Evolutionary conservation across 2,329 filamentous ascomycete species (phyloP), one percentile per base, ranked within the genome.

Genomic region (Drechslerella coelobrocha): DNA sequence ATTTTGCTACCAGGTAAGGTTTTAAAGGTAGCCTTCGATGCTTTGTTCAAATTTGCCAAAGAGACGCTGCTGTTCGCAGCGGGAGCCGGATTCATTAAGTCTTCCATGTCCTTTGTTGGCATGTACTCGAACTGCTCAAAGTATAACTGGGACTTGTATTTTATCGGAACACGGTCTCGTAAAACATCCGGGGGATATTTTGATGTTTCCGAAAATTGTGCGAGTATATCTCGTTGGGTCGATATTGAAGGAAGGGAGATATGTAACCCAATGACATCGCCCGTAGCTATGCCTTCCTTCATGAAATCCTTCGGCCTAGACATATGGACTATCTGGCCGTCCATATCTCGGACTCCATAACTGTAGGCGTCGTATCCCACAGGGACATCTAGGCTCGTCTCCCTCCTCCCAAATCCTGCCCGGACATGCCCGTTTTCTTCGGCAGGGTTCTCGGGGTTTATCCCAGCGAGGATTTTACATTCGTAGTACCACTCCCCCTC

Each of bases 401-500:
- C 91, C 52, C 91, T 83, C 72, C 91, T 82, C 1, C 90, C 89
- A 82, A 91, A 97, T 2, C 95, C 95, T 77, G 97, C 85, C 6
- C 94, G 89, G 23, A 97, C 88, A 77, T 84, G 90, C 76, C 82
- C 84, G 45, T 82, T 83, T 55, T 73, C 75, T 21, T 73, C 72
- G 9, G 71, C 50, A 7, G 56, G 47, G 19, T 73, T 69, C 3
- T 71, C 60, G 14, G 37, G 68, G 57, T 50, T 72, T 43, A 90
- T 87, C 34, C 94, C 94, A 73, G 88, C 86, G 8, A 92, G 88
- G 59, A 99, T 86, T 76, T 90, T 92, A 79, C 93, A 92, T 80
- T 99, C 94, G 83, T 92, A 99, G 79, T 95, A 99, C 83, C 91
- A 91, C 29, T 90, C 86, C 0, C 94, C 94, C 79, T 97, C 90